These are phyloP conservation scores for Chimonanthus praecox DNA, from an alignment of 164 flowering plant species.

Conservation along the genomic window DNA sequence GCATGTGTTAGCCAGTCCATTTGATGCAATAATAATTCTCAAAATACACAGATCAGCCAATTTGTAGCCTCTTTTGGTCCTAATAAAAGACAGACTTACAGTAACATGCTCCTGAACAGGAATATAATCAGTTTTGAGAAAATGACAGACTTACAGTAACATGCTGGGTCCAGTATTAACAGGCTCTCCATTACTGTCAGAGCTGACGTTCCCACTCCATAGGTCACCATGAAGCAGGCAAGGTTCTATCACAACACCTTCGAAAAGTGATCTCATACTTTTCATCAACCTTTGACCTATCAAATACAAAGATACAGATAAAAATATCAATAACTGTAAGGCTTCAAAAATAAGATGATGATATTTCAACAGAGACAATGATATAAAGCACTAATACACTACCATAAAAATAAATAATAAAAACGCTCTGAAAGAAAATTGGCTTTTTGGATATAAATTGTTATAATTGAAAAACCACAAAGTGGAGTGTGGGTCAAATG, in stretches of 20 bases:
- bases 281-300: constrained; percentile 79
- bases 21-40: no score
- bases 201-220: constrained; percentile 95
- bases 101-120: no score
- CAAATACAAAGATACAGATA: constrained; percentile 3
- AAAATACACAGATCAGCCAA: background rate
- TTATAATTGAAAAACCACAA: no score
- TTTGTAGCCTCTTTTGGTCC: background rate
- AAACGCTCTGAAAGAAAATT: background rate
- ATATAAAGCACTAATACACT: background rate
- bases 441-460: background rate
- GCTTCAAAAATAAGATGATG: no score
- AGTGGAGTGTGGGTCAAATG: no score
- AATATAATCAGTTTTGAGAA: background rate
- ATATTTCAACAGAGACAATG: no score
- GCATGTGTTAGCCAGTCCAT: background rate
- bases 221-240: constrained; percentile 96
- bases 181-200: constrained; percentile 85
- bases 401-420: background rate
- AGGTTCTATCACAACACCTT: constrained; percentile 63
- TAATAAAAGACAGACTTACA: background rate
- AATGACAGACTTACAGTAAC: constrained; percentile 78
- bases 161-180: constrained; percentile 95
- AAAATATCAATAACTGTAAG: background rate
- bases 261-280: constrained; percentile 72